Percentiles rank a stretch among this genome's conserved stretches.
Evolutionary conservation across 2,329 filamentous ascomycete genomes (phyloP).

Genomic region (Ophiostoma sp.): DNA sequence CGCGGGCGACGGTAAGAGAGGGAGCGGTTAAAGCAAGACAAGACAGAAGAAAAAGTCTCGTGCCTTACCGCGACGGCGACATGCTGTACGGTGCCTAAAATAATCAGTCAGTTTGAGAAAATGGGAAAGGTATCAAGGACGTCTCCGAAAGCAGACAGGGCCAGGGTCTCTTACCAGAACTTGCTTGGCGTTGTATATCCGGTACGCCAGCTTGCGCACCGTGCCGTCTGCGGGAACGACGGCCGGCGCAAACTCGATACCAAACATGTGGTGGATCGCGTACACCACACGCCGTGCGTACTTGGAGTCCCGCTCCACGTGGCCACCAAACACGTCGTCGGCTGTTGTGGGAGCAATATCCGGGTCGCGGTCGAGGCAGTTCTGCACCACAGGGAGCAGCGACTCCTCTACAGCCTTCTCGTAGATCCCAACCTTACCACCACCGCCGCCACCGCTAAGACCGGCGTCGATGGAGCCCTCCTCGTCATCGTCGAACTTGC

Average conservation of each 20-base stretch:
- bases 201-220: constrained; percentile 87
- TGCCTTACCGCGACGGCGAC: constrained; percentile 51
- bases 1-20: not conserved
- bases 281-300: constrained; percentile 90
- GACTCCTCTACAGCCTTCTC: constrained; percentile 72
- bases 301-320: constrained; percentile 84
- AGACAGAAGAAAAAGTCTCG: not conserved
- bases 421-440: constrained; percentile 54
- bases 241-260: constrained; percentile 89
- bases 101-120: constrained; percentile 26
- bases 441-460: constrained; percentile 9
- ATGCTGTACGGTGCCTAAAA: constrained; percentile 69
- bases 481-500: constrained; percentile 75
- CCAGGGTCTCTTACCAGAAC: constrained; percentile 68
- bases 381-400: constrained; percentile 79
- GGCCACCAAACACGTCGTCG: constrained; percentile 79
- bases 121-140: no score
- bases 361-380: constrained; percentile 89
- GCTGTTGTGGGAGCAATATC: constrained; percentile 81
- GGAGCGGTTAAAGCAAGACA: not conserved
- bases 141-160: not conserved
- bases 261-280: constrained; percentile 94
- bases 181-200: constrained; percentile 93
- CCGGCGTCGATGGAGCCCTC: constrained; percentile 49
- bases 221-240: constrained; percentile 92